Evolutionary conservation across 83 land plant genomes (phyloP).

Genomic region (Thuja plicata): DNA sequence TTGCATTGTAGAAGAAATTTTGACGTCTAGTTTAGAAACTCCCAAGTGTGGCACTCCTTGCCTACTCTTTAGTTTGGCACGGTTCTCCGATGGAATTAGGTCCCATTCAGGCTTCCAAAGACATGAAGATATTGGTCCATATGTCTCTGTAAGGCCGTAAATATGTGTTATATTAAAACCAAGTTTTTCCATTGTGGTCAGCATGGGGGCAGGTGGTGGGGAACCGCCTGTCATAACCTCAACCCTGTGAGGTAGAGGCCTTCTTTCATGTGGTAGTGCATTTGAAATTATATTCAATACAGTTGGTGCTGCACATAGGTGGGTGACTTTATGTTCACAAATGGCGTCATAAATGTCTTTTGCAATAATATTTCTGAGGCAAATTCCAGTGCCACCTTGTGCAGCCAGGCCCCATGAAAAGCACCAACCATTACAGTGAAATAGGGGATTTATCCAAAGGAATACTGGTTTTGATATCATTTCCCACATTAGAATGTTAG

Average conservation of each 20-base stretch:
- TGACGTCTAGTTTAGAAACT: constrained; percentile 60
- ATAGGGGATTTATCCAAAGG: constrained; percentile 91
- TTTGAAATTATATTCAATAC: constrained; percentile 76
- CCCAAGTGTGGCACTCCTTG: constrained; percentile 74
- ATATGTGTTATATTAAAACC: constrained; percentile 75
- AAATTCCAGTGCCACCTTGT: constrained; percentile 87
- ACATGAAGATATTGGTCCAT: constrained; percentile 76
- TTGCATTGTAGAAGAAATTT: constrained; percentile 65
- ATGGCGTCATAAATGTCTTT: constrained; percentile 63
- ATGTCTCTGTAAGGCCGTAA: constrained; percentile 94
- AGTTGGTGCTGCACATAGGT: constrained; percentile 87
- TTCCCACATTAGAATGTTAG: constrained; percentile 53
- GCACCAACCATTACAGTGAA: constrained; percentile 98
- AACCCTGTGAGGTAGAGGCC: constrained; percentile 49
- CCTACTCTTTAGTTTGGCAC: constrained; percentile 60
- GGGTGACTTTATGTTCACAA: constrained; percentile 63
- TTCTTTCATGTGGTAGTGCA: constrained; percentile 44
- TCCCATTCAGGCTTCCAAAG: constrained; percentile 92
- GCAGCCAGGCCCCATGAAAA: constrained; percentile 91
- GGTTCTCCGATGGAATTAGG: constrained; percentile 42
- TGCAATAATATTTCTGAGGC: constrained; percentile 67
- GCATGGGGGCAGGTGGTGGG: constrained; percentile 74
- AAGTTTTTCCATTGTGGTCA: constrained; percentile 70
- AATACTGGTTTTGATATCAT: constrained; percentile 70
- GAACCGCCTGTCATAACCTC: constrained; percentile 79